Percentiles rank a stretch among this genome's conserved stretches.
Evolutionary conservation across 1,284 basidiomycete species (phyloP).

Genomic region (Ganoderma lingzhi): DNA sequence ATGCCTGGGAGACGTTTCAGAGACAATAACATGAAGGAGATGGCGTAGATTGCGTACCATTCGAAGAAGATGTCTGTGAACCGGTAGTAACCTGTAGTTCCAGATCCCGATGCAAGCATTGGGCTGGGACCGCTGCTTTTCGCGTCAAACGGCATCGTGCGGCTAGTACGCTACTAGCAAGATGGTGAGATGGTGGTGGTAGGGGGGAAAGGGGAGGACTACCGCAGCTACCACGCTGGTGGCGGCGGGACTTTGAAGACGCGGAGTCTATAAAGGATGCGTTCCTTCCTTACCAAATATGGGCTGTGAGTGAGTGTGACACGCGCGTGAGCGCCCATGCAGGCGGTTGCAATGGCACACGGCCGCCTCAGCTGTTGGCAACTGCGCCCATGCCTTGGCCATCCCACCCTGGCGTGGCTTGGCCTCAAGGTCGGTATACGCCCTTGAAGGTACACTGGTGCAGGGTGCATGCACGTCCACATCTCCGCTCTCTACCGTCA

Average conservation of each 20-base stretch:
- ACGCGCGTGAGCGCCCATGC: not conserved
- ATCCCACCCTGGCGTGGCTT: not conserved
- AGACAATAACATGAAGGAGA: not conserved
- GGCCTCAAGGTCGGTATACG: not conserved
- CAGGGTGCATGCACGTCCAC: not conserved
- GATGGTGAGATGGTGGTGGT: not conserved
- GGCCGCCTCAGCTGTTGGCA: not conserved
- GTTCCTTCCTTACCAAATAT: conserved; percentile 22
- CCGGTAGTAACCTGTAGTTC: conserved; percentile 68
- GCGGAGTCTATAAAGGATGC: conserved; percentile 13
- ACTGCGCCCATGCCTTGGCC: conserved; percentile 1
- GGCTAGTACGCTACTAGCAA: not conserved
- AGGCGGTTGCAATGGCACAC: not conserved
- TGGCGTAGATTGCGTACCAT: conserved; percentile 52
- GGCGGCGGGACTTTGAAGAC: conserved; percentile 2
- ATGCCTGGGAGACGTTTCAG: conserved; percentile 45
- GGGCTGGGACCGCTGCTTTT: conserved; percentile 3
- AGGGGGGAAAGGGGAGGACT: conserved; percentile 13
- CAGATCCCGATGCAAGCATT: not conserved
- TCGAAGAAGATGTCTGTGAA: conserved; percentile 83
- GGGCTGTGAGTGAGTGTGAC: not conserved
- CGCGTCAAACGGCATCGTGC: conserved; percentile 12
- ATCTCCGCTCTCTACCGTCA: not conserved
- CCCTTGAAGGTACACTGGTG: not conserved
- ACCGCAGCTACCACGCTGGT: conserved; percentile 25